These are phyloP conservation scores for Priceomyces castillae DNA, from an alignment of 805 yeast genomes.

Conservation along the genomic window DNA sequence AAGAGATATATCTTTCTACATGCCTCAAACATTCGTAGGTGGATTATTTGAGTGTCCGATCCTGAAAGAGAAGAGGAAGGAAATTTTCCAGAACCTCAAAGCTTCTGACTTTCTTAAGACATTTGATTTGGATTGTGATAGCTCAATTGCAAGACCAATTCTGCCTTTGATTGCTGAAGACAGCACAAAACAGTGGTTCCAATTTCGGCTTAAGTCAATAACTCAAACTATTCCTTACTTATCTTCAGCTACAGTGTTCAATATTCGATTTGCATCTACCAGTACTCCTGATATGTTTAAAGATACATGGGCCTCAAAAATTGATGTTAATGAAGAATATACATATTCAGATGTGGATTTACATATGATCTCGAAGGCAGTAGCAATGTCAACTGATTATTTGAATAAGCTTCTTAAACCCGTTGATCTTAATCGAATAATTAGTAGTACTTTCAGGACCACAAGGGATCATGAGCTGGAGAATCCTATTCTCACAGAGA, in stretches of 20 bases:
- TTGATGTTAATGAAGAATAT: constrained; percentile 53
- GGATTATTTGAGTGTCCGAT: constrained; percentile 56
- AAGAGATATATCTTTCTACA: constrained; percentile 43
- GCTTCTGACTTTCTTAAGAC: constrained; percentile 13
- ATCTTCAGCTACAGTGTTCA: constrained; percentile 46
- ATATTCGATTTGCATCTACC: constrained; percentile 32
- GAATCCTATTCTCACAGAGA: constrained; percentile 4
- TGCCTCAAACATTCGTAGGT: constrained; percentile 62
- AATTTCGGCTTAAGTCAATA: constrained; percentile 22
- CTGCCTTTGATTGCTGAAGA: constrained; percentile 61
- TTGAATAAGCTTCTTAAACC: constrained; percentile 21
- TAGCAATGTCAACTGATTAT: constrained; percentile 21
- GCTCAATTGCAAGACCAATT: constrained; percentile 41
- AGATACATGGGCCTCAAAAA: constrained; percentile 45
- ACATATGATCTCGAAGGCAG: constrained; percentile 26
- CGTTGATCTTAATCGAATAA: constrained; percentile 13
- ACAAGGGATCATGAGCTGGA: constrained; percentile 6
- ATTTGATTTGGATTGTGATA: constrained; percentile 33
- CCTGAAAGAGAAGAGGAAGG: constrained; percentile 22
- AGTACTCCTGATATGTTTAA: constrained; percentile 27
- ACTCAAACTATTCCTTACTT: constrained; percentile 57
- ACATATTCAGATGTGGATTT: constrained; percentile 37
- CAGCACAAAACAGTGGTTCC: constrained; percentile 46
- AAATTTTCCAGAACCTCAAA: constrained; percentile 16
- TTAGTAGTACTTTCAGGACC: neutral